phyloP scores from a whole-genome alignment of 306 rosid genomes.

The Malus asiatica region DNA sequence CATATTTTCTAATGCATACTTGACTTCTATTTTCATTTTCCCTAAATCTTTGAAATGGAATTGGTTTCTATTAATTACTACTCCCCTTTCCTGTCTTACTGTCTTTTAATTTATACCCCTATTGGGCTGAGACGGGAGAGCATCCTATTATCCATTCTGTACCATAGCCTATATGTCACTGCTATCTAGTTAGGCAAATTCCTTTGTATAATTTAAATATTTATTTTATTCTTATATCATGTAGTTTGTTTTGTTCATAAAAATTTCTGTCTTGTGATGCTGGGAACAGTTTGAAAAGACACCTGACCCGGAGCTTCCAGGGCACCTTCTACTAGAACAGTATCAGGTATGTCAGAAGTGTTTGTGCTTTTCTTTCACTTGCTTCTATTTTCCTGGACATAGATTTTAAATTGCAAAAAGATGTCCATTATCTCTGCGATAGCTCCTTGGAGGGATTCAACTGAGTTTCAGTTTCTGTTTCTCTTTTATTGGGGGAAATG shows the following conservation, averaged over 20 bases:
- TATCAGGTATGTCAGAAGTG: constrained; percentile 59
- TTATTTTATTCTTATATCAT: not conserved
- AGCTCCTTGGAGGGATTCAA: constrained; percentile 7
- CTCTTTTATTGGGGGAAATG: not conserved
- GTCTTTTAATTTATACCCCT: not conserved
- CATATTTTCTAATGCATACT: not conserved
- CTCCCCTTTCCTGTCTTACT: not conserved
- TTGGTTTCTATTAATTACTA: not conserved
- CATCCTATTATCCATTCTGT: not conserved
- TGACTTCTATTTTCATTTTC: not conserved
- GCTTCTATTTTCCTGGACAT: not conserved
- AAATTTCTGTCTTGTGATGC: constrained; percentile 23
- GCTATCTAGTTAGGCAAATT: not conserved
- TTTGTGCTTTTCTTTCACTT: not conserved
- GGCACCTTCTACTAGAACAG: constrained; percentile 88
- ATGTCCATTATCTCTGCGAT: not conserved
- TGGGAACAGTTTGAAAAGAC: constrained; percentile 64
- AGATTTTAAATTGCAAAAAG: not conserved
- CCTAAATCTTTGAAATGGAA: not conserved
- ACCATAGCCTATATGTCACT: not conserved
- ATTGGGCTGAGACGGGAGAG: not conserved
- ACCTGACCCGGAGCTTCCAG: constrained; percentile 94
- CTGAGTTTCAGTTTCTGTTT: not conserved
- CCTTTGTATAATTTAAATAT: not conserved
- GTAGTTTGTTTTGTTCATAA: constrained; percentile 7